These are phyloP conservation scores for Rutstroemia sp. DNA, from an alignment of 2,329 filamentous ascomycete species.

Conservation along the genomic window DNA sequence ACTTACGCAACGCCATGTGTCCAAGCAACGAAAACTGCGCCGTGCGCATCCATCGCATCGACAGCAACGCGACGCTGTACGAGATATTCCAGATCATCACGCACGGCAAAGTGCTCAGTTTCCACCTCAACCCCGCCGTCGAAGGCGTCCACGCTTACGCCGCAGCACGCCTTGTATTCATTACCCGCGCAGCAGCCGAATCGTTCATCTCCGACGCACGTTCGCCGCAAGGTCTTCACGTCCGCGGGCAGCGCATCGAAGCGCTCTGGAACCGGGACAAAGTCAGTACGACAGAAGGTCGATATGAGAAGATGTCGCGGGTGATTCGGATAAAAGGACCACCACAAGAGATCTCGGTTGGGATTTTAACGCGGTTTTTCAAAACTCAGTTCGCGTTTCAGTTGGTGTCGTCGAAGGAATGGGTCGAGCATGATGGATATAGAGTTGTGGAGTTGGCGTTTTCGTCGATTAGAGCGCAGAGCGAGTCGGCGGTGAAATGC, in stretches of 20 bases:
- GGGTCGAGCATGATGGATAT: not conserved
- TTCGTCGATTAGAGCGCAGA: slow-evolving; percentile 12
- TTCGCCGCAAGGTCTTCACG: not conserved
- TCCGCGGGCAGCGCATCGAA: not conserved
- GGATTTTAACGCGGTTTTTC: not conserved
- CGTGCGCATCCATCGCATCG: slow-evolving; percentile 2
- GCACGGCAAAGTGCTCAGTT: slow-evolving; percentile 13
- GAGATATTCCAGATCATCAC: slow-evolving; percentile 11
- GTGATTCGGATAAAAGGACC: slow-evolving; percentile 8
- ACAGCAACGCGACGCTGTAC: not conserved
- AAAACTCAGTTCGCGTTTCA: slow-evolving; percentile 3
- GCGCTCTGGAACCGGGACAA: slow-evolving; percentile 4
- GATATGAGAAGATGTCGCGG: slow-evolving; percentile 3
- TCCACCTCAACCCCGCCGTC: slow-evolving; percentile 1
- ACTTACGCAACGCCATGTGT: slow-evolving; percentile 5
- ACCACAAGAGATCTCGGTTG: not conserved
- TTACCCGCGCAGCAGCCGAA: slow-evolving; percentile 8
- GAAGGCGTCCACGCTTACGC: not conserved
- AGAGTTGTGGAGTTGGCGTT: slow-evolving; percentile 10
- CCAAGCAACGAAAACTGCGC: slow-evolving; percentile 7
- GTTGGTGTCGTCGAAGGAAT: slow-evolving; percentile 1
- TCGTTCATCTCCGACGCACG: not conserved
- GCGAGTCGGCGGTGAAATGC: slow-evolving; percentile 1
- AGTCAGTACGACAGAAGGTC: not conserved
- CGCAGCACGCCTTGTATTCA: slow-evolving; percentile 12